Evolutionary conservation across 2,329 filamentous ascomycete species (phyloP).

Genomic region (Fusarium sulawesiense): DNA sequence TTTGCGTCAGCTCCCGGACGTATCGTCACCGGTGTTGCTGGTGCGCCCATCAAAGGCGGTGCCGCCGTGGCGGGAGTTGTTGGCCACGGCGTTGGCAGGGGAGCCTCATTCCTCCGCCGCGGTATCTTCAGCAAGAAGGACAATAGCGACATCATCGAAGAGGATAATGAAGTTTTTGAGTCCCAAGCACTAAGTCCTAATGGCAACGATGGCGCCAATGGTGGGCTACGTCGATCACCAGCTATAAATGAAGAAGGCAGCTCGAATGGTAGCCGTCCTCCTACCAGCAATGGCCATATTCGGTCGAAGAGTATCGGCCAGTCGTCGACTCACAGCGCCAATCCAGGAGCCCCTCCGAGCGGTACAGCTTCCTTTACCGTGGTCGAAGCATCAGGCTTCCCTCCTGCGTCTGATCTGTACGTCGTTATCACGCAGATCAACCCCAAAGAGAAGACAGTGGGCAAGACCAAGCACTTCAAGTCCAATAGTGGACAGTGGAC

Average conservation of each 20-base stretch:
- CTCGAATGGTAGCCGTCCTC: constrained; percentile 32
- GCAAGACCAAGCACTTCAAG: constrained; percentile 94
- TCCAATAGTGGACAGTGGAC: constrained; percentile 71
- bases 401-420: constrained; percentile 81
- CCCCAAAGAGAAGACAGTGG: constrained; percentile 79
- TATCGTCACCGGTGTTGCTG: constrained; percentile 83
- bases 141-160: constrained; percentile 66
- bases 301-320: constrained; percentile 70
- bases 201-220: constrained; percentile 53
- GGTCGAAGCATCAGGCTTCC: constrained; percentile 81
- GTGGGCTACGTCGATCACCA: constrained; percentile 57
- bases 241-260: constrained; percentile 52
- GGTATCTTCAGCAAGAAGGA: constrained; percentile 82
- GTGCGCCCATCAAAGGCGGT: constrained; percentile 94
- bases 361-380: constrained; percentile 86
- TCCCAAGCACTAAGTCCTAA: constrained; percentile 51
- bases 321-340: constrained; percentile 73
- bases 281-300: constrained; percentile 55
- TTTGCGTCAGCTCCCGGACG: constrained; percentile 87
- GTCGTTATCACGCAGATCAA: constrained; percentile 75
- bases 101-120: constrained; percentile 89
- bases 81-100: constrained; percentile 85
- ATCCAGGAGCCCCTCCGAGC: constrained; percentile 69
- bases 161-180: constrained; percentile 55
- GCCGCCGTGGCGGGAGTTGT: constrained; percentile 78